phyloP scores from a whole-genome alignment of 345 rosid species.

The Brassica rapa region DNA sequence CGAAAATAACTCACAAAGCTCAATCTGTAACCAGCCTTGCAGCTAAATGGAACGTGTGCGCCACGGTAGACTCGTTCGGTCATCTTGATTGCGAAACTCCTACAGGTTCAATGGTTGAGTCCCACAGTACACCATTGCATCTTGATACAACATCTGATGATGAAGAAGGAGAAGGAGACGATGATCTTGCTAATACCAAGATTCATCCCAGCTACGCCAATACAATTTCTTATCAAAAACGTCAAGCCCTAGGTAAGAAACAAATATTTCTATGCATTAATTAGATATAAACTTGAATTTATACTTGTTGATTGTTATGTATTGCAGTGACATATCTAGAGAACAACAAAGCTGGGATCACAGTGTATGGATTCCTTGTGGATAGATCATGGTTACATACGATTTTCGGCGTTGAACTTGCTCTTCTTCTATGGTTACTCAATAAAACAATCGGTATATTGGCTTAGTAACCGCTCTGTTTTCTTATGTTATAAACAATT shows the following conservation, averaged over 20 bases:
- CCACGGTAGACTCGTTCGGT: constrained; percentile 73
- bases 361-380: constrained; percentile 77
- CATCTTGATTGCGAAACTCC: constrained; percentile 71
- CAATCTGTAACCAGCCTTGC: constrained; percentile 85
- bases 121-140: constrained; percentile 25
- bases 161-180: constrained; percentile 75
- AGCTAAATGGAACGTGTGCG: constrained; percentile 84
- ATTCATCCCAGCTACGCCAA: constrained; percentile 61
- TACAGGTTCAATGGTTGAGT: constrained; percentile 34
- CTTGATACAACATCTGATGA: constrained; percentile 44
- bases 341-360: constrained; percentile 86
- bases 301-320: neutral
- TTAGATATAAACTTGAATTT: neutral
- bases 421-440: constrained; percentile 86
- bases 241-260: constrained; percentile 78
- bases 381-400: constrained; percentile 87
- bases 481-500: neutral
- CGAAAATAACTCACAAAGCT: constrained; percentile 83
- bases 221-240: constrained; percentile 79
- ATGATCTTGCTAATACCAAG: constrained; percentile 59
- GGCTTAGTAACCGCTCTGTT: constrained; percentile 11
- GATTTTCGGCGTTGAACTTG: constrained; percentile 74
- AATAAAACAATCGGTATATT: constrained; percentile 74
- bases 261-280: neutral
- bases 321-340: constrained; percentile 78